These are phyloP conservation scores for Adansonia madagascariensis DNA, from an alignment of 441 rosid genomes.

Conservation along the genomic window DNA sequence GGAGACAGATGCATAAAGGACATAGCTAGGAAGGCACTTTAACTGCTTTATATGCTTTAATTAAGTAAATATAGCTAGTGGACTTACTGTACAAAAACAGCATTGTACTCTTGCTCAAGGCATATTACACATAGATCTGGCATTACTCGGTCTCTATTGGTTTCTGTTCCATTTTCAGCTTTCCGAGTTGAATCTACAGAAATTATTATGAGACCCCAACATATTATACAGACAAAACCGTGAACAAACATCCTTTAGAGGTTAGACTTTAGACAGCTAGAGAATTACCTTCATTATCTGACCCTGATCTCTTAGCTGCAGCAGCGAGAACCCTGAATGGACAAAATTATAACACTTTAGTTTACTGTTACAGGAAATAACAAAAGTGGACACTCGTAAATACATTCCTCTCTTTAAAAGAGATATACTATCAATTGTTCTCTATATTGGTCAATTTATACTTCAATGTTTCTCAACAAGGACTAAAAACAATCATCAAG, in stretches of 20 bases:
- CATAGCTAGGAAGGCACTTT: not conserved
- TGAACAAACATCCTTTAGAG: constrained; percentile 11
- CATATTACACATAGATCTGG: constrained; percentile 96
- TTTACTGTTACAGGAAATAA: constrained; percentile 26
- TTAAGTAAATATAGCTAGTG: constrained; percentile 14
- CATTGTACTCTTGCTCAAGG: constrained; percentile 88
- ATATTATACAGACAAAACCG: constrained; percentile 17
- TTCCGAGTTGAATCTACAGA: constrained; percentile 49
- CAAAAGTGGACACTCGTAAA: not conserved
- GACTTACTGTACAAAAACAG: constrained; percentile 88
- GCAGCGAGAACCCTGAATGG: constrained; percentile 83
- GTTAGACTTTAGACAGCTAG: not conserved
- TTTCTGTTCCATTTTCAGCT: constrained; percentile 53
- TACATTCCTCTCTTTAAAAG: constrained; percentile 8
- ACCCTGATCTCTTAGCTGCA: constrained; percentile 69
- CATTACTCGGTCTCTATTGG: constrained; percentile 62
- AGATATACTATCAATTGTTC: not conserved
- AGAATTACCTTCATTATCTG: constrained; percentile 61
- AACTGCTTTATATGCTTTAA: constrained; percentile 1
- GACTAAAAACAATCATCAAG: not conserved
- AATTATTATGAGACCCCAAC: constrained; percentile 24
- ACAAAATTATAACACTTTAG: constrained; percentile 25
- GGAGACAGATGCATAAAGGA: constrained; percentile 8
- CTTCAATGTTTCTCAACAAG: constrained; percentile 14
- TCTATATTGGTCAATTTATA: constrained; percentile 7